Conservation (phyloP, 1,139 yeast genomes). For the Candida glucosophila region DNA sequence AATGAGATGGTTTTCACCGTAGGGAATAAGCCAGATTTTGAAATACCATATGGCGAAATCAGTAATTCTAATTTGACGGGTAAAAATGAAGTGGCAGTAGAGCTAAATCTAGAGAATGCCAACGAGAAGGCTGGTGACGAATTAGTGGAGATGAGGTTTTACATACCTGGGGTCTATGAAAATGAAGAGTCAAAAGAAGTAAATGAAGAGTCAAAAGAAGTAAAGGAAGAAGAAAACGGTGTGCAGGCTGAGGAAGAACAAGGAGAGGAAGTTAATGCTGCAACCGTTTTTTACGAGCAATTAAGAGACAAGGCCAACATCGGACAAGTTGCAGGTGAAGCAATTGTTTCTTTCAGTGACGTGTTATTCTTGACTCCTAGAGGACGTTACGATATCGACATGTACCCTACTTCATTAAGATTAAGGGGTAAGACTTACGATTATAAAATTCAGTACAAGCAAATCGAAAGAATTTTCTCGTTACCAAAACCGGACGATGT, state of each 20-base stretch:
- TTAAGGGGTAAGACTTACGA: slow-evolving; percentile 97
- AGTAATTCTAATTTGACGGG: slow-evolving; percentile 89
- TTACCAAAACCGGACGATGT: slow-evolving; percentile 92
- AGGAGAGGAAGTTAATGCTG: slow-evolving; percentile 62
- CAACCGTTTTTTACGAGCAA: slow-evolving; percentile 80
- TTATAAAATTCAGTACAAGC: slow-evolving; percentile 86
- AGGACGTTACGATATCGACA: slow-evolving; percentile 96
- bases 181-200: slow-evolving; percentile 27
- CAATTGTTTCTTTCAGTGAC: slow-evolving; percentile 91
- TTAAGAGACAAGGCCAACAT: slow-evolving; percentile 92
- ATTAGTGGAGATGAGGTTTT: slow-evolving; percentile 87
- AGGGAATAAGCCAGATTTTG: slow-evolving; percentile 85
- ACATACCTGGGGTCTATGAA: slow-evolving; percentile 74
- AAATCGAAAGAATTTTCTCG: slow-evolving; percentile 83
- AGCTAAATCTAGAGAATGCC: slow-evolving; percentile 57
- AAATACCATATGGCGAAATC: slow-evolving; percentile 74
- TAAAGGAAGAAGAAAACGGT: slow-evolving; percentile 22
- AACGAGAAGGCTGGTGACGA: slow-evolving; percentile 81
- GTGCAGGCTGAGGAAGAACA: slow-evolving; percentile 18
- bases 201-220: slow-evolving; percentile 21
- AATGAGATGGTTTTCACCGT: slow-evolving; percentile 83
- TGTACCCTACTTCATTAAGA: slow-evolving; percentile 82
- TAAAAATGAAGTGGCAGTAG: slow-evolving; percentile 88
- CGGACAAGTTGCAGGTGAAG: slow-evolving; percentile 93
- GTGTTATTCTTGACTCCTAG: slow-evolving; percentile 91